Base-by-base conservation (phyloP, 2,329 filamentous ascomycete species). In the Magnaporthiopsis rhizophila region DNA sequence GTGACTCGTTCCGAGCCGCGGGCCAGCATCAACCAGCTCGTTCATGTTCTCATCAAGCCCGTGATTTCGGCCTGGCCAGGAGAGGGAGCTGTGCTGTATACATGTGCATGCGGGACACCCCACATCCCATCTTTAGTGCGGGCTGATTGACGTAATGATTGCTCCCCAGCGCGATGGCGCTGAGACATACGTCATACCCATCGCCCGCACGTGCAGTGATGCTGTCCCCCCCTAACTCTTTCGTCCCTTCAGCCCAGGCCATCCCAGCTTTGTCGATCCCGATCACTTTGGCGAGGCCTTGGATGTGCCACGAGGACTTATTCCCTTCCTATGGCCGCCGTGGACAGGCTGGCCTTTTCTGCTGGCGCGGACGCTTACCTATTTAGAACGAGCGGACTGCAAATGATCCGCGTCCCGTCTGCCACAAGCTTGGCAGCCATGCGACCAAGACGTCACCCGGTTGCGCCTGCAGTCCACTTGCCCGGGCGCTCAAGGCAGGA, bases 121-220 rank as follows among this genome's bases (percentile, higher is more conserved):
- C 45, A 53, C 45, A 53, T n/a, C 3, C 45, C 18, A 53, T 53
- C 15, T 38, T 38, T 38, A 38, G 36, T 13, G 36, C 15, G 36
- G 13, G 36, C 36, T 38, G 45, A 53, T n/a, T 53, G 45, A 53
- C 45, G 45, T 53, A 53, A 53, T 53, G 45, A 21, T n/a, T 38
- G 36, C 36, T 38, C 18, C 36, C 36, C 36, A 38, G 36, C 36
- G 12, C 45, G 15, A 45, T n/a, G 3, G 6, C 45, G 8, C 60
- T 38, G 38, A 62, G 60, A 62, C 60, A 62, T 62, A 62, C 60
- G 60, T 62, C 60, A 62, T 62, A 38, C 21, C 21, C 45, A 53
- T 11, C 18, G 5, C 45, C 45, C n/a, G 45, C 45, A 53, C 45
- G 45, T 53, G 45, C 45, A 3, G 45, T 53, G 18, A n/a, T 21